These are phyloP conservation scores for Chrysoporthe austroafricana DNA, from an alignment of 2,329 filamentous ascomycete species.

Conservation along the genomic window DNA sequence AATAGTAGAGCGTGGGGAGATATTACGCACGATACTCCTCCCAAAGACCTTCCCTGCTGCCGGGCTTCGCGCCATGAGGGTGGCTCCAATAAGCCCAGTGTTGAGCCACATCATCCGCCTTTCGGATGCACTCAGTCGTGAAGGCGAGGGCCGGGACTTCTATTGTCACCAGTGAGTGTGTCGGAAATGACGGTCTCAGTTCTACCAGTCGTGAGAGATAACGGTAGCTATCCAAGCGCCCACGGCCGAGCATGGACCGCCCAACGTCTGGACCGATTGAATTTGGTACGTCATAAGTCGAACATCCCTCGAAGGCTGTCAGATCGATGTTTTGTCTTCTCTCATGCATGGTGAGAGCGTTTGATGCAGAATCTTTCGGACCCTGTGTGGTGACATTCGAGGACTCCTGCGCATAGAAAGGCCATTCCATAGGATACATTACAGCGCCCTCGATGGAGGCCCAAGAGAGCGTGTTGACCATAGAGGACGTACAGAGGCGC, in stretches of 20 bases:
- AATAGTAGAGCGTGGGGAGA: too few species aligned
- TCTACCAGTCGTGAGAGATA: not conserved
- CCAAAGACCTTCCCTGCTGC: too few species aligned
- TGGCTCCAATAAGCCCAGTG: not conserved
- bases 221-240: not conserved
- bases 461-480: constrained; percentile 1
- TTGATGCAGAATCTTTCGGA: not conserved
- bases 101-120: not conserved
- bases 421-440: not conserved
- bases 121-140: not conserved
- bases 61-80: not conserved
- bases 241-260: too few species aligned
- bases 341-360: not conserved
- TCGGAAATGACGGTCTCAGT: not conserved
- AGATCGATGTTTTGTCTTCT: not conserved
- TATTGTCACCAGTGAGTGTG: not conserved
- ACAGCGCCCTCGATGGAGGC: not conserved
- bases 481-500: not conserved
- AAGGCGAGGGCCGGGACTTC: not conserved
- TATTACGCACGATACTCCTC: too few species aligned
- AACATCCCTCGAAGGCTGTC: too few species aligned
- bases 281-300: not conserved
- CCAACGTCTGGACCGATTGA: too few species aligned
- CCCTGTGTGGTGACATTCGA: not conserved
- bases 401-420: not conserved